These are phyloP conservation scores for Amborella trichopoda DNA, from an alignment of 164 flowering plant genomes.

Conservation along the genomic window DNA sequence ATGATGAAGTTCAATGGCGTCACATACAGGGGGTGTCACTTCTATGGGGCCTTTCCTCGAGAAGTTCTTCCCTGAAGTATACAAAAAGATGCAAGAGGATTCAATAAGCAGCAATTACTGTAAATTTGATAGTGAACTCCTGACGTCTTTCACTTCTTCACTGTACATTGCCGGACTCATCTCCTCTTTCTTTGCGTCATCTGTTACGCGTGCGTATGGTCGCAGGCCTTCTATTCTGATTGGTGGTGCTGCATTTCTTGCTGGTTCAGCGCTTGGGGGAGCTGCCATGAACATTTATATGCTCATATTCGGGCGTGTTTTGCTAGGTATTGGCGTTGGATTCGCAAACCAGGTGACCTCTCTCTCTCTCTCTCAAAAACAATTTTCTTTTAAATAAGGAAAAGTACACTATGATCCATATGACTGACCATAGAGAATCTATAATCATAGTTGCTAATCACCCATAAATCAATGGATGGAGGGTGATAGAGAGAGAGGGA, in stretches of 20 bases:
- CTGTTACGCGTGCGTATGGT: constrained; percentile 36
- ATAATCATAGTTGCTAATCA: too few relatives aligned
- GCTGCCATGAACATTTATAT: constrained; percentile 40
- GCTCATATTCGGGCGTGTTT: constrained; percentile 46
- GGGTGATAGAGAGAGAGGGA: too few relatives aligned
- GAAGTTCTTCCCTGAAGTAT: constrained; percentile 57
- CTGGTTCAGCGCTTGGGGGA: constrained; percentile 45
- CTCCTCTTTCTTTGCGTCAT: constrained; percentile 35
- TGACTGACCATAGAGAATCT: too few relatives aligned
- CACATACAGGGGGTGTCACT: constrained; percentile 59
- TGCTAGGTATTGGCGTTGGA: constrained; percentile 73
- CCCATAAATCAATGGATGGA: too few relatives aligned
- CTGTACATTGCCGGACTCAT: constrained; percentile 51
- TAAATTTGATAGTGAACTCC: constrained; percentile 43
- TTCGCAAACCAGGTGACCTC: constrained; percentile 58
- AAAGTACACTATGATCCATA: constrained; percentile 44
- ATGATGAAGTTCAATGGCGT: not conserved
- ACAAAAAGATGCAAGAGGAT: constrained; percentile 31
- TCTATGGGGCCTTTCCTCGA: constrained; percentile 60
- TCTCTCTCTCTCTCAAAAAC: too few relatives aligned
- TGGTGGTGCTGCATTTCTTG: constrained; percentile 47
- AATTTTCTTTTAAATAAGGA: not conserved
- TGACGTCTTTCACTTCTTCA: constrained; percentile 62
- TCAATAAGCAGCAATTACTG: constrained; percentile 49
- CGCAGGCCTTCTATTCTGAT: constrained; percentile 37